phyloP scores from a whole-genome alignment of 208 protist species.

The Strigomonas culicis region DNA sequence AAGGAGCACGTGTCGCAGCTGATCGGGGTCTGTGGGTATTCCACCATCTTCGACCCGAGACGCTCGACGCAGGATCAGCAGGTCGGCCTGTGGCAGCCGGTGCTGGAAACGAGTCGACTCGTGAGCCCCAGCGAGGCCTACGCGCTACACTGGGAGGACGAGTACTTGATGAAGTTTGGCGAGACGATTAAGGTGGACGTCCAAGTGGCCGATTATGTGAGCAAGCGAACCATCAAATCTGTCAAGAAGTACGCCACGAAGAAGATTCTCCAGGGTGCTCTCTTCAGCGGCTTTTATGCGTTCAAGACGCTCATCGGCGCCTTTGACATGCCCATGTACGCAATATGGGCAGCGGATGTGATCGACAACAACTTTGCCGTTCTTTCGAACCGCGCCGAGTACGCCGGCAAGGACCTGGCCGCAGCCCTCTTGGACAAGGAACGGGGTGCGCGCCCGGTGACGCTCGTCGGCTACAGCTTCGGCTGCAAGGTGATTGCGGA shows the following conservation, averaged over 20 bases:
- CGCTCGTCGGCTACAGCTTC: slow-evolving; percentile 86
- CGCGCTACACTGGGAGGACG: slow-evolving; percentile 80
- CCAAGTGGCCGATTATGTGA: slow-evolving; percentile 38
- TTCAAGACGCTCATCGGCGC: slow-evolving; percentile 60
- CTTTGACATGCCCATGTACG: slow-evolving; percentile 70
- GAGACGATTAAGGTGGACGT: slow-evolving; percentile 53
- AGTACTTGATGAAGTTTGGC: slow-evolving; percentile 63
- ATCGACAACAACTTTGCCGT: slow-evolving; percentile 87
- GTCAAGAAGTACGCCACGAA: slow-evolving; percentile 41
- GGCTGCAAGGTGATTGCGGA: slow-evolving; percentile 79
- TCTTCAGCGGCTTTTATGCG: slow-evolving; percentile 70
- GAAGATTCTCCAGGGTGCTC: slow-evolving; percentile 41
- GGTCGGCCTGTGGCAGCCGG: slow-evolving; percentile 64
- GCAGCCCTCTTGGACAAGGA: slow-evolving; percentile 49
- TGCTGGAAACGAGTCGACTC: slow-evolving; percentile 26
- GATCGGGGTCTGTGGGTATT: slow-evolving; percentile 76
- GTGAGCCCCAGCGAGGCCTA: slow-evolving; percentile 51
- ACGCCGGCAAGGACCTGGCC: slow-evolving; percentile 79
- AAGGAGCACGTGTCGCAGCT: slow-evolving; percentile 38
- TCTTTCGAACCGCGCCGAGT: slow-evolving; percentile 62
- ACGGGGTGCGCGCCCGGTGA: slow-evolving; percentile 76
- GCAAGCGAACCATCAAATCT: slow-evolving; percentile 25
- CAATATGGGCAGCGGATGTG: slow-evolving; percentile 63
- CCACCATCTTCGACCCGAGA: slow-evolving; percentile 62
- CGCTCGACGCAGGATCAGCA: slow-evolving; percentile 75